A percentile compares a stretch with the other conserved stretches of the same genome.
Evolutionary conservation across 192 early-diverging fungal genomes (phyloP).

Genomic region (Lunasporangiospora selenospora): DNA sequence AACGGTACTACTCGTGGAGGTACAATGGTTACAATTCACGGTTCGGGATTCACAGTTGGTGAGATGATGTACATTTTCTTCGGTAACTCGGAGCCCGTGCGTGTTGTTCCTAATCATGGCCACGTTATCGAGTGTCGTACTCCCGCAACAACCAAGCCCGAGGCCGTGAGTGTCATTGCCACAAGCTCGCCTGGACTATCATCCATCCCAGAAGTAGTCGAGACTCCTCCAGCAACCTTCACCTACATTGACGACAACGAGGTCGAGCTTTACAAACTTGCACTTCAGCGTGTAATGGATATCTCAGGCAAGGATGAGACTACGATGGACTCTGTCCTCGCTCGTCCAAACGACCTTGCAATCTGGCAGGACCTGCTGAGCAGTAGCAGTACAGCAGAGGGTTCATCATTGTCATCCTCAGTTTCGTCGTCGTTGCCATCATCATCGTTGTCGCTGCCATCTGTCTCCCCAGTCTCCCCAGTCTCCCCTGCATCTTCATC

Average conservation of each 20-base stretch:
- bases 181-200: neutral
- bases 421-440: neutral
- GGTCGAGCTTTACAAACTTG: slow-evolving; percentile 42
- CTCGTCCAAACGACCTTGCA: slow-evolving; percentile 31
- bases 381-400: neutral
- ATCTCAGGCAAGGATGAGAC: slow-evolving; percentile 33
- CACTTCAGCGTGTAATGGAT: slow-evolving; percentile 40
- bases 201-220: neutral
- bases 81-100: slow-evolving; percentile 35
- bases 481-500: no score
- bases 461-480: no score
- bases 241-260: slow-evolving; percentile 47
- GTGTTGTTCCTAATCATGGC: slow-evolving; percentile 27
- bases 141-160: slow-evolving; percentile 24
- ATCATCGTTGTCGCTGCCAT: neutral
- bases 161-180: slow-evolving; percentile 31
- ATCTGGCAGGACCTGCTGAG: slow-evolving; percentile 37
- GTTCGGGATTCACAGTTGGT: slow-evolving; percentile 29
- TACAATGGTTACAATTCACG: slow-evolving; percentile 40
- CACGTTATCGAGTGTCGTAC: slow-evolving; percentile 40
- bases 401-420: no score
- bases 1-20: slow-evolving; percentile 40
- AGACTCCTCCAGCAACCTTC: slow-evolving; percentile 15
- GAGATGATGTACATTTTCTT: slow-evolving; percentile 47
- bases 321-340: slow-evolving; percentile 26